These are phyloP conservation scores for Lunularia cruciata DNA, from an alignment of 225 moss, liverwort and hornwort species.

Conservation along the genomic window DNA sequence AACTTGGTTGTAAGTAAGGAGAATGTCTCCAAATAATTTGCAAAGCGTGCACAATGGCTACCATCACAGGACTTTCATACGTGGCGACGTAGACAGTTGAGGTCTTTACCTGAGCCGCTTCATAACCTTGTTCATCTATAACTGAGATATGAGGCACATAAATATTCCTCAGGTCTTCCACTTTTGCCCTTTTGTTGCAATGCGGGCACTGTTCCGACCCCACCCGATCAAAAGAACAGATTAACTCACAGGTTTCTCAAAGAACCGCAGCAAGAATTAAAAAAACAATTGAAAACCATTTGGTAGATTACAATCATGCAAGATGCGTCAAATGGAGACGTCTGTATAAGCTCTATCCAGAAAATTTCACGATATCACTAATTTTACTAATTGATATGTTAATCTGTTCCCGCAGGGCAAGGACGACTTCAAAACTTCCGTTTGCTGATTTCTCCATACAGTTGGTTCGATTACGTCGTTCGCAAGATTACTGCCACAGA, in stretches of 20 bases:
- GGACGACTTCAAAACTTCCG: not conserved
- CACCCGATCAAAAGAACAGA: not conserved
- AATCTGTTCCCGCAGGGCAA: too few relatives aligned
- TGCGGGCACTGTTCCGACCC: slow-evolving; percentile 66
- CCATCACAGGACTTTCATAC: not conserved
- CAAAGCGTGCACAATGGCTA: not conserved
- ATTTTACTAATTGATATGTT: too few relatives aligned
- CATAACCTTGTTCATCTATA: slow-evolving; percentile 58
- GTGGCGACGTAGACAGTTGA: not conserved
- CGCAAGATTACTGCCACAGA: not conserved
- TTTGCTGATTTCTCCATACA: not conserved
- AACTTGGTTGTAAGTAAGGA: not conserved
- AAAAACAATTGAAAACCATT: not conserved
- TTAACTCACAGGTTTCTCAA: too few relatives aligned
- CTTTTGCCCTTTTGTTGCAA: slow-evolving; percentile 73
- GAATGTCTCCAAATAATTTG: not conserved
- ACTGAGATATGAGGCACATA: slow-evolving; percentile 72
- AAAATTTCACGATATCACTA: too few relatives aligned
- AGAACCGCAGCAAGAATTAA: too few relatives aligned
- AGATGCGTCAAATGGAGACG: too few relatives aligned
- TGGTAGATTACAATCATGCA: not conserved
- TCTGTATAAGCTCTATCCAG: too few relatives aligned
- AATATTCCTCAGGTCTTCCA: slow-evolving; percentile 69
- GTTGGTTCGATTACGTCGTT: not conserved
- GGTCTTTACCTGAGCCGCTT: slow-evolving; percentile 49